phyloP scores from a whole-genome alignment of 495 filamentous ascomycete genomes.

The Hypoxylon lenormandii region DNA sequence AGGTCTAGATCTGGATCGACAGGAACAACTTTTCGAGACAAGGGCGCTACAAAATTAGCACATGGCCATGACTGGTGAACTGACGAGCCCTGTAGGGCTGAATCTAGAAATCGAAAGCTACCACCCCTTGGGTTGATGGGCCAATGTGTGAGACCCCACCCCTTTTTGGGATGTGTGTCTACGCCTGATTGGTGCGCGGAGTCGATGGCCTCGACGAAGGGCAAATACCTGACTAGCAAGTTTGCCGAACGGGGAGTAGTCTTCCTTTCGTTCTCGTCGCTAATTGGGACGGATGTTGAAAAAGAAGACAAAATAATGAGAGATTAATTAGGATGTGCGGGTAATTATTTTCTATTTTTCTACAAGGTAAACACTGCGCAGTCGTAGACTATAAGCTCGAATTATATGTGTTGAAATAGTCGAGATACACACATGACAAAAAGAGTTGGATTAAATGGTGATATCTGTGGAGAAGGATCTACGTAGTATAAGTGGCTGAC shows the following conservation, averaged over 20 bases:
- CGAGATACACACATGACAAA: constrained; percentile 22
- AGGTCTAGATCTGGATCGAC: constrained; percentile 32
- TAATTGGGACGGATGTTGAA: not conserved
- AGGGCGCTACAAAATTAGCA: constrained; percentile 37
- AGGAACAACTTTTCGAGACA: constrained; percentile 39
- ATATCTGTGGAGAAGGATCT: constrained; percentile 38
- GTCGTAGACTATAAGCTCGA: not conserved
- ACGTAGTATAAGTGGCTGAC: constrained; percentile 32
- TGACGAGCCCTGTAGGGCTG: constrained; percentile 41
- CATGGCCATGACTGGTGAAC: constrained; percentile 32
- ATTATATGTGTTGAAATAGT: not conserved
- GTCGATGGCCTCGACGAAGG: constrained; percentile 28
- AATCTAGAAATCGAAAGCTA: constrained; percentile 46
- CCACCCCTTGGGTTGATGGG: constrained; percentile 24
- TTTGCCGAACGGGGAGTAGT: not conserved
- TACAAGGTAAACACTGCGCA: not conserved
- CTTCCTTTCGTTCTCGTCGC: not conserved
- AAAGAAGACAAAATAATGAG: not conserved
- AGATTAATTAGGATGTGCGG: not conserved
- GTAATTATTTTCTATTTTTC: not conserved
- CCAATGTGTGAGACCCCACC: constrained; percentile 44
- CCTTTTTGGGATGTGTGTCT: constrained; percentile 45
- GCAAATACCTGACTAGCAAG: constrained; percentile 22
- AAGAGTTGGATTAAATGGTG: constrained; percentile 7
- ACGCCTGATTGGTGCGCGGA: constrained; percentile 45